These are phyloP conservation scores for Tieghemiomyces parasiticus DNA, from an alignment of 192 early-diverging fungal genomes.

Conservation along the genomic window DNA sequence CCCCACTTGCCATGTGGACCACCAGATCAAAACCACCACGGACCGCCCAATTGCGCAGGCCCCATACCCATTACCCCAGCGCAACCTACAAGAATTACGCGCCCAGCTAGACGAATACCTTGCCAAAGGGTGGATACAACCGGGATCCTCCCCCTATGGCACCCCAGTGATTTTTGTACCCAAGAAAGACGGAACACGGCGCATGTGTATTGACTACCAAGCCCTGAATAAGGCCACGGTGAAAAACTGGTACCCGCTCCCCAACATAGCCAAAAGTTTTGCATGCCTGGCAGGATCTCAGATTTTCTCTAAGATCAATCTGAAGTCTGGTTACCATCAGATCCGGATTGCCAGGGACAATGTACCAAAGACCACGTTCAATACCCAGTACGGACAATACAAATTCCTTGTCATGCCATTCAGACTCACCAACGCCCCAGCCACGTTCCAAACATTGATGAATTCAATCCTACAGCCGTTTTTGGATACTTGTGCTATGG, in stretches of 20 bases:
- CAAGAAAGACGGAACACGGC: slow-evolving; percentile 27
- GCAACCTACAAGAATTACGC: not conserved
- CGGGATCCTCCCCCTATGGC: slow-evolving; percentile 22
- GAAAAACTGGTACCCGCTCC: slow-evolving; percentile 31
- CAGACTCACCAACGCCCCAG: slow-evolving; percentile 41
- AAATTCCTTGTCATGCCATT: slow-evolving; percentile 42
- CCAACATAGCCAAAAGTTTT: slow-evolving; percentile 28
- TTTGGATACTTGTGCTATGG: slow-evolving; percentile 17
- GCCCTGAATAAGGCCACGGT: slow-evolving; percentile 29
- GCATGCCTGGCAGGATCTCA: slow-evolving; percentile 14
- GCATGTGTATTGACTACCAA: slow-evolving; percentile 30
- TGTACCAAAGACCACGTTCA: slow-evolving; percentile 27
- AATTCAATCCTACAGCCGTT: slow-evolving; percentile 25
- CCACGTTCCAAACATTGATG: slow-evolving; percentile 33
- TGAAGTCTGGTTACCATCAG: slow-evolving; percentile 26
- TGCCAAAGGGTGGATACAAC: slow-evolving; percentile 17
- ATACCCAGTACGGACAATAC: slow-evolving; percentile 21
- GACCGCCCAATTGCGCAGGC: not conserved
- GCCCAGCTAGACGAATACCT: not conserved
- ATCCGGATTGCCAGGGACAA: slow-evolving; percentile 19
- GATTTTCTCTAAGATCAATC: slow-evolving; percentile 29
- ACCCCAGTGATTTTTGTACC: slow-evolving; percentile 22
- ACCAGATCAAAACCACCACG: not conserved
- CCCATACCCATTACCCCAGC: not conserved
- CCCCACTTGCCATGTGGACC: not conserved